These are phyloP conservation scores for Tulasnella sp. DNA, from an alignment of 768 basidiomycete genomes.

Conservation along the genomic window DNA sequence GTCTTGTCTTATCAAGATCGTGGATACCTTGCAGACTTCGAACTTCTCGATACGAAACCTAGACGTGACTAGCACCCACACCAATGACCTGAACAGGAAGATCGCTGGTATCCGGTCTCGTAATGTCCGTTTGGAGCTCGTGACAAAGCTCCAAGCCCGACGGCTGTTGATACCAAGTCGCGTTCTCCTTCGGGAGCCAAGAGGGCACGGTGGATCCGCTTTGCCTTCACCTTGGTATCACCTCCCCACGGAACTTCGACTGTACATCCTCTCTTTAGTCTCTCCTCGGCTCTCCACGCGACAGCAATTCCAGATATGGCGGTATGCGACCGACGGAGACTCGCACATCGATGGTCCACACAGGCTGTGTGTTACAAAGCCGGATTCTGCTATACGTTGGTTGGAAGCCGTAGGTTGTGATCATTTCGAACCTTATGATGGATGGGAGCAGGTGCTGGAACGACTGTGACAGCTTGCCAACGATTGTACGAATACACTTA, in stretches of 20 bases:
- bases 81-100: slow-evolving; percentile 2
- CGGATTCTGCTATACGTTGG: too few relatives aligned
- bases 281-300: slow-evolving; percentile 43
- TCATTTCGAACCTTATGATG: slow-evolving; percentile 28
- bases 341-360: slow-evolving; percentile 19
- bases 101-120: not conserved
- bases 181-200: not conserved
- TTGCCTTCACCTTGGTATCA: slow-evolving; percentile 25
- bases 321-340: slow-evolving; percentile 35
- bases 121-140: not conserved
- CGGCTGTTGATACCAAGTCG: not conserved
- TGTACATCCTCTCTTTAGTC: slow-evolving; percentile 44
- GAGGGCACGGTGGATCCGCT: not conserved
- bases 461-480: too few relatives aligned
- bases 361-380: too few relatives aligned
- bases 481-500: too few relatives aligned
- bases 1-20: slow-evolving; percentile 34
- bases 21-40: slow-evolving; percentile 33
- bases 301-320: slow-evolving; percentile 42
- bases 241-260: slow-evolving; percentile 48
- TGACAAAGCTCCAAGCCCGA: not conserved
- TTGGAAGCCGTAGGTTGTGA: slow-evolving; percentile 37
- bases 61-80: slow-evolving; percentile 38
- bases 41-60: slow-evolving; percentile 40
- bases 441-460: slow-evolving; percentile 3